Conservation (phyloP, 2,329 filamentous ascomycete genomes). For the Penicillium janthinellum region DNA sequence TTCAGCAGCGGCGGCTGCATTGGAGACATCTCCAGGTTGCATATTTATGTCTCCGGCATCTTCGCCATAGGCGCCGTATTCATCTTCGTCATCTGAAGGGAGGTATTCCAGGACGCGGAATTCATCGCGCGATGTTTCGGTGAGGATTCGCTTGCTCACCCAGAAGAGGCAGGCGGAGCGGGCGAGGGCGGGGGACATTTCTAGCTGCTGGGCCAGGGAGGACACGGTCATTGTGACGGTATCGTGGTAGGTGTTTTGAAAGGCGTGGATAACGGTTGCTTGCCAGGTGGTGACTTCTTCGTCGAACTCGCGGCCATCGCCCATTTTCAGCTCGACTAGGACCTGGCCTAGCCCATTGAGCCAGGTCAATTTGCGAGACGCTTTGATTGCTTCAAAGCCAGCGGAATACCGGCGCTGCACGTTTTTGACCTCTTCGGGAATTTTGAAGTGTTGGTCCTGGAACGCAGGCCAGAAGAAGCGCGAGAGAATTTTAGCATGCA, state of each 20-base stretch:
- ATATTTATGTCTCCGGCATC: slow-evolving; percentile 22
- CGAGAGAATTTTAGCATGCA: slow-evolving; percentile 84
- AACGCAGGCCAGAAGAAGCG: slow-evolving; percentile 91
- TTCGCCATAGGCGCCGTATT: slow-evolving; percentile 23
- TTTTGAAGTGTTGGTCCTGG: slow-evolving; percentile 54
- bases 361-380: slow-evolving; percentile 85
- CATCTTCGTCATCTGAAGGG: slow-evolving; percentile 35
- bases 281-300: slow-evolving; percentile 79
- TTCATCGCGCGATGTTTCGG: slow-evolving; percentile 50
- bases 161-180: slow-evolving; percentile 63
- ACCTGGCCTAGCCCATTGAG: slow-evolving; percentile 79
- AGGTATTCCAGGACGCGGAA: slow-evolving; percentile 61
- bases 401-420: slow-evolving; percentile 71
- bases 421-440: slow-evolving; percentile 49
- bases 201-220: slow-evolving; percentile 52
- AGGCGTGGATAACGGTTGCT: slow-evolving; percentile 83
- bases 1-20: slow-evolving; percentile 43
- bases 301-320: slow-evolving; percentile 69
- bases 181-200: slow-evolving; percentile 60
- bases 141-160: slow-evolving; percentile 59
- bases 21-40: slow-evolving; percentile 30
- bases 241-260: slow-evolving; percentile 55
- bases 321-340: slow-evolving; percentile 76
- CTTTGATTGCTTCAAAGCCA: slow-evolving; percentile 78
- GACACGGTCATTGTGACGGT: slow-evolving; percentile 42